These are phyloP conservation scores for Benincasa hispida DNA, from an alignment of 306 rosid species.

Conservation along the genomic window DNA sequence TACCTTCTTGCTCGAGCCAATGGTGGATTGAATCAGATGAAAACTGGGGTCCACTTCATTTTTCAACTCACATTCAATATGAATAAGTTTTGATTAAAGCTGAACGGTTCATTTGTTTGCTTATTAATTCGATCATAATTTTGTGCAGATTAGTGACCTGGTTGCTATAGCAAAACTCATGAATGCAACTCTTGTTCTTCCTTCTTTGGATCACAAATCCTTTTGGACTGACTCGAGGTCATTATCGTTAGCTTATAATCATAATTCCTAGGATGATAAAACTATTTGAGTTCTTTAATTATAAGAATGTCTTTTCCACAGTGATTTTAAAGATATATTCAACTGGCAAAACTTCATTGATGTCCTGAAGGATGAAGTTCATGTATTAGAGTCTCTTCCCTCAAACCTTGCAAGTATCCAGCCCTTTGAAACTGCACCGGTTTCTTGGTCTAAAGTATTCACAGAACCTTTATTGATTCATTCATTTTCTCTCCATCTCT, in stretches of 20 bases:
- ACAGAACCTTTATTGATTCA: neutral
- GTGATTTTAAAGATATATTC: slow-evolving; percentile 89
- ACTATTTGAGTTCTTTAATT: no score
- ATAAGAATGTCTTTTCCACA: slow-evolving; percentile 11
- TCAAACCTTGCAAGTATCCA: slow-evolving; percentile 27
- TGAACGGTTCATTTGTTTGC: neutral
- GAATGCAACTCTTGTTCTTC: slow-evolving; percentile 96
- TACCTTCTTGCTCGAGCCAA: slow-evolving; percentile 88
- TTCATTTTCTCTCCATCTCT: neutral
- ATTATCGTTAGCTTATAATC: neutral
- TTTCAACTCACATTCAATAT: neutral
- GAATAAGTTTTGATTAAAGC: neutral
- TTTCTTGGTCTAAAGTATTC: slow-evolving; percentile 96
- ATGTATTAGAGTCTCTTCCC: slow-evolving; percentile 73
- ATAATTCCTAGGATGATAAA: no score
- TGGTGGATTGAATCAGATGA: slow-evolving; percentile 98
- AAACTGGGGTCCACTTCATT: slow-evolving; percentile 40
- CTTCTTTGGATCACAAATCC: slow-evolving; percentile 80
- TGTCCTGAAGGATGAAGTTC: slow-evolving; percentile 54
- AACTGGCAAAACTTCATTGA: slow-evolving; percentile 89
- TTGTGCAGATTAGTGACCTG: slow-evolving; percentile 93
- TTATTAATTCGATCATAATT: no score
- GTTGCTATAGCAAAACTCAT: slow-evolving; percentile 91
- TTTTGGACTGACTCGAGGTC: slow-evolving; percentile 96
- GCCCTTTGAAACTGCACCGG: slow-evolving; percentile 69